Evolutionary conservation across 2,329 filamentous ascomycete species (phyloP), one percentile per base, ranked within the genome.

Genomic region (Dryadomyces sulphureus): DNA sequence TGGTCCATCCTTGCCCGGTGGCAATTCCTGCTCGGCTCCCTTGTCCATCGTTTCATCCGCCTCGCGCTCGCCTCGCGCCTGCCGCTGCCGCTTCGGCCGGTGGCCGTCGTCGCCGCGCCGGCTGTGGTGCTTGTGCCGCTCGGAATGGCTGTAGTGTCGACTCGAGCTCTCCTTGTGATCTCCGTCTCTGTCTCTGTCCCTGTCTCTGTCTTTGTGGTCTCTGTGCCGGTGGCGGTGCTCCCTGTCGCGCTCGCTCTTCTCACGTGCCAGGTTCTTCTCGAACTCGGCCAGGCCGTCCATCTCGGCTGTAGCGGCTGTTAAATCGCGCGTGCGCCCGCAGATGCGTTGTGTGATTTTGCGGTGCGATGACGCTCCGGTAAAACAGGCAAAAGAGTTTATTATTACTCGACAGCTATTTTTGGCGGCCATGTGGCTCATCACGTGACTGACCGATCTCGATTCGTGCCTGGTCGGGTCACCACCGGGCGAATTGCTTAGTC

Each of bases 191-290:
- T 40, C 17, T 16, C 25, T 39, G 11, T 45, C 25, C 17, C 36
- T 24, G 19, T 34, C 7, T 8, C 17, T 16, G 11, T 14, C 27
- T 11, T 5, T 43, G 34, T 57, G 55, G 41, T 56, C 57, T 14
- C 53, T 53, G 22, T 43, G 42, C n/a, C 57, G 54, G 25, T 56
- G 43, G n/a, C 57, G 55, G 24, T 56, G 43, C 8, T 39, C 22
- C 4, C 22, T 58, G 8, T 60, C 57, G 7, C 55, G 50, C 49
- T 61, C 58, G 1, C 55, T 57, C 49, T 54, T 65, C 48, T 60
- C 61, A 17, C 42, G 65, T 55, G 59, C 63, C 54, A 57, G 62
- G 52, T 57, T 51, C 57, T 55, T 69, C 57, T 60, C 65, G 52
- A 62, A 62, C 7, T 59, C 59, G 19, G 60, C 57, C 1, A 62